Evolutionary conservation across 2,329 filamentous ascomycete species (phyloP).

Genomic region (Metarhizium brunneum): DNA sequence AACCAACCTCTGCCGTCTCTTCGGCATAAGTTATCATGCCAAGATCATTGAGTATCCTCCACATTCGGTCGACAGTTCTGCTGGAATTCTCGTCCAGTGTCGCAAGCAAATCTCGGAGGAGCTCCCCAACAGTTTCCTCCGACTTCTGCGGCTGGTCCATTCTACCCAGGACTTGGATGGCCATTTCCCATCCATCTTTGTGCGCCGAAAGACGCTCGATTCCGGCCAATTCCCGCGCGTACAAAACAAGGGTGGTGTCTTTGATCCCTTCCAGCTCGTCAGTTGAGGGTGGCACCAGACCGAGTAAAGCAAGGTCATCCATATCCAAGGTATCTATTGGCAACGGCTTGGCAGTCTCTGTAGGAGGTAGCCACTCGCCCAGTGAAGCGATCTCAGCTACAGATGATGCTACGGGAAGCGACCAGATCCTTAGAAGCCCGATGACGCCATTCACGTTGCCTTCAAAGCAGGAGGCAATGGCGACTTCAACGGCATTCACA

Average conservation of each 20-base stretch:
- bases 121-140: constrained; percentile 62
- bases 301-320: constrained; percentile 78
- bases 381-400: constrained; percentile 78
- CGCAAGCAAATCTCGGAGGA: constrained; percentile 59
- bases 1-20: constrained; percentile 69
- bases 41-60: constrained; percentile 66
- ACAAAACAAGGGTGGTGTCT: constrained; percentile 68
- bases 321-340: constrained; percentile 62
- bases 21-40: constrained; percentile 72
- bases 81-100: constrained; percentile 56
- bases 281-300: constrained; percentile 48
- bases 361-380: constrained; percentile 66
- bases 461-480: constrained; percentile 72
- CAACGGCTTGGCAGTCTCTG: constrained; percentile 31
- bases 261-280: constrained; percentile 59
- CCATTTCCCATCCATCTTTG: constrained; percentile 80
- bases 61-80: constrained; percentile 70
- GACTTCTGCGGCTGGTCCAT: constrained; percentile 66
- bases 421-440: constrained; percentile 68
- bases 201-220: constrained; percentile 38
- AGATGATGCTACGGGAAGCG: constrained; percentile 66
- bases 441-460: constrained; percentile 71
- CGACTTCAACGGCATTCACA: constrained; percentile 68
- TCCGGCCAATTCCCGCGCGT: constrained; percentile 59
- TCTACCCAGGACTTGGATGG: constrained; percentile 72